Percentiles rank a stretch among this genome's conserved stretches.
Evolutionary conservation across 73 alveolate genomes (phyloP).

Genomic region (Paramecium sonneborni): DNA sequence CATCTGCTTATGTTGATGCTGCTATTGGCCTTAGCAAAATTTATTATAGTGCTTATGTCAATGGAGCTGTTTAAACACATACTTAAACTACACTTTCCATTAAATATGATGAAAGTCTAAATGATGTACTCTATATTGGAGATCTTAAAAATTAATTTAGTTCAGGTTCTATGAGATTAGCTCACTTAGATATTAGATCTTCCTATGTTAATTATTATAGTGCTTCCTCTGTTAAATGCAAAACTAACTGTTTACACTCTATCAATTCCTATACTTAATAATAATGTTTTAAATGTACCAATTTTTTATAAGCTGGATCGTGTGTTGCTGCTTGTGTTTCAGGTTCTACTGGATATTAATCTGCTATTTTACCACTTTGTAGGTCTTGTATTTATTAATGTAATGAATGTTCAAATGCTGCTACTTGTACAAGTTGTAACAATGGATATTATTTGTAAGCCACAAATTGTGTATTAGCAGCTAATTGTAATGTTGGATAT

Average conservation of each 20-base stretch:
- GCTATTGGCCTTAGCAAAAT: not conserved
- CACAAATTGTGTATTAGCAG: not conserved
- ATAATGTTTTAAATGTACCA: not conserved
- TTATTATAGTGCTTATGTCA: not conserved
- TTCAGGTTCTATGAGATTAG: not conserved
- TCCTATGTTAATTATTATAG: not conserved
- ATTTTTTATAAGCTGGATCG: not conserved
- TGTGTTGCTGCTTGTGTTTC: conserved; percentile 18
- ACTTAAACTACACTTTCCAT: not conserved
- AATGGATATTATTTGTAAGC: not conserved
- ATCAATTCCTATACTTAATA: not conserved
- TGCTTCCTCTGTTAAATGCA: not conserved
- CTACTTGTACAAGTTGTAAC: not conserved
- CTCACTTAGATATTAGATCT: not conserved
- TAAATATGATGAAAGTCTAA: not conserved
- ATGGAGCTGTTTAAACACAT: not conserved
- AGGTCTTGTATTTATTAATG: not conserved
- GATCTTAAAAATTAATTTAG: not conserved
- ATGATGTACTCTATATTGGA: conserved; percentile 15
- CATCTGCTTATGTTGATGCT: not conserved
- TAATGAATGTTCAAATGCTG: not conserved
- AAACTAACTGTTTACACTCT: not conserved
- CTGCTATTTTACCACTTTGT: not conserved
- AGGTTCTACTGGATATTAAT: not conserved
- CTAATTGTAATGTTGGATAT: not conserved